Evolutionary conservation across 179 eudicot genomes (phyloP).

Genomic region (Pouteria campechiana): DNA sequence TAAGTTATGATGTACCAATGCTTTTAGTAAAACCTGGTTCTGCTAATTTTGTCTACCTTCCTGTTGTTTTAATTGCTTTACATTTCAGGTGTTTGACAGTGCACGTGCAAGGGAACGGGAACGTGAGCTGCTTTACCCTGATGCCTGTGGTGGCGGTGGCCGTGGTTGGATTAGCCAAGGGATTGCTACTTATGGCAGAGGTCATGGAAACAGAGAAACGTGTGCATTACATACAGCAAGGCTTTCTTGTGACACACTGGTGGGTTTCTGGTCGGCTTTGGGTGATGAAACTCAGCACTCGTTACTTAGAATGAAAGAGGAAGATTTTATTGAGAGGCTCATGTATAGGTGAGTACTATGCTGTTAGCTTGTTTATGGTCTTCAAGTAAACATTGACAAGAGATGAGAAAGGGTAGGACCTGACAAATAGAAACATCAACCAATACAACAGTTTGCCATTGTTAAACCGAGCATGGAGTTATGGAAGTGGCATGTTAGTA

Average conservation of each 20-base stretch:
- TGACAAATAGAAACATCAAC: no score
- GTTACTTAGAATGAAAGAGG: conserved; percentile 93
- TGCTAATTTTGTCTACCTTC: not conserved
- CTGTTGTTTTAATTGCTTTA: not conserved
- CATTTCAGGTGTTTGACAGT: conserved; percentile 83
- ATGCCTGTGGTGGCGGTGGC: conserved; percentile 98
- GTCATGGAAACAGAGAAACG: conserved; percentile 92
- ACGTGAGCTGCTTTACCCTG: conserved; percentile 89
- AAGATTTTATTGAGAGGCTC: conserved; percentile 91
- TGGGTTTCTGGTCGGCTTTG: conserved; percentile 97
- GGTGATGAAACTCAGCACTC: conserved; percentile 93
- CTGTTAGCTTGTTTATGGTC: not conserved
- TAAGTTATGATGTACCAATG: conserved; percentile 22
- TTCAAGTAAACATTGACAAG: no score
- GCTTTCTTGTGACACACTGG: conserved; percentile 92
- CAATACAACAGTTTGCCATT: no score
- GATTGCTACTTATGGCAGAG: conserved; percentile 75
- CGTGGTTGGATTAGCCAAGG: conserved; percentile 99
- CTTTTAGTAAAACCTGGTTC: no score
- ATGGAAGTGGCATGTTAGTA: no score
- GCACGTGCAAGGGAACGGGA: conserved; percentile 96
- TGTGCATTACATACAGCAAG: conserved; percentile 98
- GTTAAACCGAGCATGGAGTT: no score
- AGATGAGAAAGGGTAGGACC: no score
- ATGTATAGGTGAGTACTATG: conserved; percentile 62